phyloP scores from a whole-genome alignment of 2,329 filamentous ascomycete genomes.

The Calonectria henricotiae region DNA sequence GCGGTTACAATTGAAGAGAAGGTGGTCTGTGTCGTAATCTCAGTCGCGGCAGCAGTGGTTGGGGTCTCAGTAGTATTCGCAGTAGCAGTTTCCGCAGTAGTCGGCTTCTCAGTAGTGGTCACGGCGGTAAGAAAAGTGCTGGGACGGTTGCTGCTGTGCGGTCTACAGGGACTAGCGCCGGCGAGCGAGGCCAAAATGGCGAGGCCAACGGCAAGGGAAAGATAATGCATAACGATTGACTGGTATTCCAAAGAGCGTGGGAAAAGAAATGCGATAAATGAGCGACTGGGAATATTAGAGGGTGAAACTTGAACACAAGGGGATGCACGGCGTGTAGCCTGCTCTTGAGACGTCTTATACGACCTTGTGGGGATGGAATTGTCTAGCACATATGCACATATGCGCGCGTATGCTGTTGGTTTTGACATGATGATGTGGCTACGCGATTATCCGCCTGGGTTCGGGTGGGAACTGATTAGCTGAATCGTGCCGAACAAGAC shows the following conservation, averaged over 20 bases:
- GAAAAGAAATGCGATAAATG: slow-evolving; percentile 9
- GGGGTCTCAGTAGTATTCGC: neutral
- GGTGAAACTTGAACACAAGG: neutral
- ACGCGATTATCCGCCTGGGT: neutral
- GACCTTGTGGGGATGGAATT: neutral
- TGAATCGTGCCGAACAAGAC: slow-evolving; percentile 10
- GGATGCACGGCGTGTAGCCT: neutral
- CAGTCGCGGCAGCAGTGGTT: neutral
- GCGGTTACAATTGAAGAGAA: neutral
- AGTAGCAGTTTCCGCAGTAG: neutral
- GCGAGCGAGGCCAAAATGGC: slow-evolving; percentile 12
- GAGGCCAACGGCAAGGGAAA: slow-evolving; percentile 14
- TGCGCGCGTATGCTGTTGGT: slow-evolving; percentile 15
- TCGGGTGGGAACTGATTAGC: slow-evolving; percentile 3
- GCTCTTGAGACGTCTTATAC: slow-evolving; percentile 1
- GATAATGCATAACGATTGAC: slow-evolving; percentile 6
- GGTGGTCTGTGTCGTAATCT: neutral
- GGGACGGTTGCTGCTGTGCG: neutral
- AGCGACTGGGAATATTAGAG: neutral
- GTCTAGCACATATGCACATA: neutral
- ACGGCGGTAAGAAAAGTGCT: neutral
- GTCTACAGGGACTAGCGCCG: neutral
- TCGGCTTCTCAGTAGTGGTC: neutral
- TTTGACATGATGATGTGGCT: slow-evolving; percentile 20
- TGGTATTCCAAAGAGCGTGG: neutral